Evolutionary conservation across 2,329 filamentous ascomycete genomes (phyloP).

Genomic region (Elsinoe fawcettii): DNA sequence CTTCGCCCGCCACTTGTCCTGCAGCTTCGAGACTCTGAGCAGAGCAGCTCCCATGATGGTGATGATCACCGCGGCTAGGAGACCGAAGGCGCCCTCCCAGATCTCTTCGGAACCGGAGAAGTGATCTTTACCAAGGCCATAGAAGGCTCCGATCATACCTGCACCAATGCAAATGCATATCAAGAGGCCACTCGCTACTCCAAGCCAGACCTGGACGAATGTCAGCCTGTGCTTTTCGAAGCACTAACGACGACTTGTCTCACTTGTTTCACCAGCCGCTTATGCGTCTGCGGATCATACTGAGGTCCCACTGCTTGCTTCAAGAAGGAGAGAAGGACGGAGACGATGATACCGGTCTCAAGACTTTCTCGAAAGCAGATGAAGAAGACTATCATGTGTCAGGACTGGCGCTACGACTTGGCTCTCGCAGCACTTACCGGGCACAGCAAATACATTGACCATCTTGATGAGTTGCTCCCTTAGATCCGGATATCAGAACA

Average conservation of each 20-base stretch:
- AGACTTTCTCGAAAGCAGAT: slow-evolving; percentile 81
- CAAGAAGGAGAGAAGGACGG: slow-evolving; percentile 75
- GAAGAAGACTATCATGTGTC: slow-evolving; percentile 59
- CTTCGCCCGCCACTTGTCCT: slow-evolving; percentile 82
- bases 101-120: slow-evolving; percentile 65
- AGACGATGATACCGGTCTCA: slow-evolving; percentile 77
- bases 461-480: slow-evolving; percentile 35
- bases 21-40: slow-evolving; percentile 72
- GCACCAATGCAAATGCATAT: slow-evolving; percentile 59
- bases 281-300: slow-evolving; percentile 56
- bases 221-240: slow-evolving; percentile 8
- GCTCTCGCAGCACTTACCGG: slow-evolving; percentile 36
- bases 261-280: slow-evolving; percentile 58
- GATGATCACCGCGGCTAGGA: slow-evolving; percentile 73
- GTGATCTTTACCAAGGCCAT: slow-evolving; percentile 57
- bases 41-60: slow-evolving; percentile 72
- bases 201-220: slow-evolving; percentile 55
- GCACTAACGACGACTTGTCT: slow-evolving; percentile 18
- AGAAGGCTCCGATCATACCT: slow-evolving; percentile 66
- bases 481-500: no score
- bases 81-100: slow-evolving; percentile 72
- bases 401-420: neutral
- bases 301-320: slow-evolving; percentile 69
- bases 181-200: slow-evolving; percentile 53
- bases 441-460: slow-evolving; percentile 66